A percentile compares a stretch with the other conserved stretches of the same genome.
phyloP scores from a whole-genome alignment of 768 basidiomycete genomes.

The Boletus tylopilopsis region DNA sequence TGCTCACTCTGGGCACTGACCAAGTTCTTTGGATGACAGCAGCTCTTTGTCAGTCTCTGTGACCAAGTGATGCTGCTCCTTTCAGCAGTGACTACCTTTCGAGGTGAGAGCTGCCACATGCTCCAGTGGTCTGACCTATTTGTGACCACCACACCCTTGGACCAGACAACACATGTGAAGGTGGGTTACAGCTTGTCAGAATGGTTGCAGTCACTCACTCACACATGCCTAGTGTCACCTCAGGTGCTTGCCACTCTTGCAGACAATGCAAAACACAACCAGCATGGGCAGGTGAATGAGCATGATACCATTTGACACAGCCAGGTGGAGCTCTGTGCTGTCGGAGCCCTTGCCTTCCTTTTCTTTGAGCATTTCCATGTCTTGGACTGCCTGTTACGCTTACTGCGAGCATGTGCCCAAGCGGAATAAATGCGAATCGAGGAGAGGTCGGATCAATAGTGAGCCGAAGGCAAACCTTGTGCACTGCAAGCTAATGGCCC shows the following conservation, averaged over 20 bases:
- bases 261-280: slow-evolving; percentile 33
- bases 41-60: neutral
- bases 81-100: neutral
- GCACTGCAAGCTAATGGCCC: no score
- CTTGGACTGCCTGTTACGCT: no score
- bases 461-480: no score
- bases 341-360: slow-evolving; percentile 25
- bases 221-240: no score
- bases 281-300: slow-evolving; percentile 30
- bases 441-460: no score
- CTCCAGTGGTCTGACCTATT: slow-evolving; percentile 5
- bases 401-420: no score
- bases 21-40: neutral
- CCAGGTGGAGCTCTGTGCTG: slow-evolving; percentile 27
- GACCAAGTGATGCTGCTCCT: slow-evolving; percentile 1
- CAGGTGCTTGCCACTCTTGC: slow-evolving; percentile 29
- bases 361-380: slow-evolving; percentile 18
- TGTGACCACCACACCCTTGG: neutral
- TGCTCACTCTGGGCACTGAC: slow-evolving; percentile 5
- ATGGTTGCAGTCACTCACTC: no score
- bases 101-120: neutral
- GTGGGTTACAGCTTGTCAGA: neutral
- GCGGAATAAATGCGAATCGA: no score
- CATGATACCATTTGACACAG: slow-evolving; percentile 29
- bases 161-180: neutral